Conservation (phyloP, 495 filamentous ascomycete species). For the Xylaria palmicola region DNA sequence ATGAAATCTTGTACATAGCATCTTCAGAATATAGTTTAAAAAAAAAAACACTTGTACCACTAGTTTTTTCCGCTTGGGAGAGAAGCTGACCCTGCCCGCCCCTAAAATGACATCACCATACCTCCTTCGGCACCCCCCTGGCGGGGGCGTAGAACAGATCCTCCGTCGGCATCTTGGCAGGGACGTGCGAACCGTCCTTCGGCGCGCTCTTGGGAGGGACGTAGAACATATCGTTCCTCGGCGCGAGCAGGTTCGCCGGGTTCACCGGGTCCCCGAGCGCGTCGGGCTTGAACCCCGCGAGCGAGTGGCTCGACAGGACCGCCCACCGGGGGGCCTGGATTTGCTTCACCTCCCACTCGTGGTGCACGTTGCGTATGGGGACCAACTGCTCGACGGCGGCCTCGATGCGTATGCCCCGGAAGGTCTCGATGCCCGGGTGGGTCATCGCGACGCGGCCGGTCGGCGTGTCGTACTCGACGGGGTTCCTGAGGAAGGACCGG, state of each 20-base stretch:
- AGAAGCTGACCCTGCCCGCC: neutral
- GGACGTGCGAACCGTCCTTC: too few species aligned
- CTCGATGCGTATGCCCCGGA: neutral
- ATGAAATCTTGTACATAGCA: neutral
- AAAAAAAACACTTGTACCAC: too few species aligned
- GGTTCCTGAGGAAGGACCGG: conserved; percentile 44
- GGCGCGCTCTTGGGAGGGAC: neutral
- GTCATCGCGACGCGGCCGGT: conserved; percentile 28
- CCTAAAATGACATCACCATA: too few species aligned
- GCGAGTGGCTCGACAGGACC: conserved; percentile 7
- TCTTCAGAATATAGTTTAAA: conserved; percentile 1
- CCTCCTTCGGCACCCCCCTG: too few species aligned
- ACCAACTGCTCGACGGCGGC: neutral
- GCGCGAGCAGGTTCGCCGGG: conserved; percentile 14
- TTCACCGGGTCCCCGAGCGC: conserved; percentile 6
- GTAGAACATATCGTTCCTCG: neutral
- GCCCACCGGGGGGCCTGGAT: neutral
- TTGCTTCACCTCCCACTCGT: neutral
- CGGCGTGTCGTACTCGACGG: conserved; percentile 31
- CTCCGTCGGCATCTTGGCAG: too few species aligned
- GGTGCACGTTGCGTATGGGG: conserved; percentile 4
- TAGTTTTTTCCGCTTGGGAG: neutral
- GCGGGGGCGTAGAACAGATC: too few species aligned
- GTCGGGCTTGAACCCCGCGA: conserved; percentile 11
- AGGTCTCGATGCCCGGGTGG: conserved; percentile 15